A percentile compares a stretch with the other conserved stretches of the same genome.
Conservation (phyloP, 2,329 filamentous ascomycete genomes). For the Balansia obtecta region DNA sequence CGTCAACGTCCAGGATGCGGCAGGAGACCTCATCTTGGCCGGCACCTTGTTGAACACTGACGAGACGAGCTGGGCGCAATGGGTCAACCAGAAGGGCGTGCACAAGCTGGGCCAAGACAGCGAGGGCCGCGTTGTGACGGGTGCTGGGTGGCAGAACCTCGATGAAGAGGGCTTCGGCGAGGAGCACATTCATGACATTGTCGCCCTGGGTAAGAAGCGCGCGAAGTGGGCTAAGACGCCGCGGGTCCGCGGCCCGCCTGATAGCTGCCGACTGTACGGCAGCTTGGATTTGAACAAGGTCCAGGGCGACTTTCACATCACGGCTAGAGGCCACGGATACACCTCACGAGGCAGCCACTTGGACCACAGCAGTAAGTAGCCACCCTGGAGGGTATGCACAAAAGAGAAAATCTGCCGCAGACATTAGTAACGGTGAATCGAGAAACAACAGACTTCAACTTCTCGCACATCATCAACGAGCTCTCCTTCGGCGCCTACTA, state of each 20-base stretch:
- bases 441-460: slow-evolving; percentile 66
- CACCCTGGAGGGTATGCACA: too few species aligned
- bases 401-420: neutral
- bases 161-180: slow-evolving; percentile 61
- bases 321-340: slow-evolving; percentile 91
- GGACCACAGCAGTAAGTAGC: slow-evolving; percentile 59
- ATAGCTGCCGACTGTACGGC: slow-evolving; percentile 83
- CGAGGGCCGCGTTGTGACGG: slow-evolving; percentile 41
- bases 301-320: slow-evolving; percentile 96
- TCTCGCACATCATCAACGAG: slow-evolving; percentile 92
- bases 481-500: slow-evolving; percentile 97
- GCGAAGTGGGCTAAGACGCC: slow-evolving; percentile 69
- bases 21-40: slow-evolving; percentile 83
- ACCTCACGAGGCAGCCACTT: slow-evolving; percentile 65
- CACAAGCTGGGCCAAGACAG: slow-evolving; percentile 46
- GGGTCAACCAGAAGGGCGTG: slow-evolving; percentile 59
- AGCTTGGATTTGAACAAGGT: slow-evolving; percentile 91
- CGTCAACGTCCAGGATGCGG: slow-evolving; percentile 92
- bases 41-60: slow-evolving; percentile 62
- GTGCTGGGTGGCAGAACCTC: slow-evolving; percentile 40
- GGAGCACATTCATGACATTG: slow-evolving; percentile 84
- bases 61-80: slow-evolving; percentile 68
- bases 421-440: neutral
- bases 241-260: slow-evolving; percentile 41
- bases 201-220: slow-evolving; percentile 53